Evolutionary conservation across 1,284 basidiomycete genomes (phyloP), one percentile per base, ranked within the genome.

Genomic region (Lignosus rhinocerotis): DNA sequence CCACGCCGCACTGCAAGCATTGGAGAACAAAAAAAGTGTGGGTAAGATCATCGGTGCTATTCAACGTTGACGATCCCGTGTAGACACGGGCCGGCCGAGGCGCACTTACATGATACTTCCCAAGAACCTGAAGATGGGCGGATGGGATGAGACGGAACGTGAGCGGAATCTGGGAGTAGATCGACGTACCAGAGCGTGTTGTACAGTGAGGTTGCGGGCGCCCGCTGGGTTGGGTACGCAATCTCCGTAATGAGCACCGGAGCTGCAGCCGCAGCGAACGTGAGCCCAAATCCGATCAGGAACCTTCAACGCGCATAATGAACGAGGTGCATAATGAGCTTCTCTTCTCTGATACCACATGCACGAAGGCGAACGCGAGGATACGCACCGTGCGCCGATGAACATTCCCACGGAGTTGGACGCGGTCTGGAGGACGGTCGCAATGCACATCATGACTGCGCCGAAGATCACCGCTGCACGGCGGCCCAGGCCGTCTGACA

Each of bases 371-470:
- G 16, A 19, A 45, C 25, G 38, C 49, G 31, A 25, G 9, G 39
- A n/a, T 44, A 72, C 72, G 44, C 61, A 83, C 81, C 88, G 83
- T 69, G 88, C 85, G 59, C 85, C 87, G 62, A 93, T 91, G 75
- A 93, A 93, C 89, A 92, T 92, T 59, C 84, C 84, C 17, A 92
- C 81, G 46, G 84, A 88, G 60, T 87, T 81, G 33, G 88, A 78
- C n/a, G 86, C 84, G 5, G 86, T 86, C 65, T 91, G 89, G 25
- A 90, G 54, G 25, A 81, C 82, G n/a, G 85, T 87, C 38, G 81
- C 86, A 51, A 83, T 72, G 59, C 80, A 80, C 82, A 90, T 89
- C 64, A 89, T 80, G 7, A 66, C 16, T 4, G 85, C 84, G 55
- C 87, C 87, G 38, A 87, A 61, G 68, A 84, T 80, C 33, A 89